Evolutionary conservation across 192 early-diverging fungal genomes (phyloP).

Genomic region (Linnemannia zychae): DNA sequence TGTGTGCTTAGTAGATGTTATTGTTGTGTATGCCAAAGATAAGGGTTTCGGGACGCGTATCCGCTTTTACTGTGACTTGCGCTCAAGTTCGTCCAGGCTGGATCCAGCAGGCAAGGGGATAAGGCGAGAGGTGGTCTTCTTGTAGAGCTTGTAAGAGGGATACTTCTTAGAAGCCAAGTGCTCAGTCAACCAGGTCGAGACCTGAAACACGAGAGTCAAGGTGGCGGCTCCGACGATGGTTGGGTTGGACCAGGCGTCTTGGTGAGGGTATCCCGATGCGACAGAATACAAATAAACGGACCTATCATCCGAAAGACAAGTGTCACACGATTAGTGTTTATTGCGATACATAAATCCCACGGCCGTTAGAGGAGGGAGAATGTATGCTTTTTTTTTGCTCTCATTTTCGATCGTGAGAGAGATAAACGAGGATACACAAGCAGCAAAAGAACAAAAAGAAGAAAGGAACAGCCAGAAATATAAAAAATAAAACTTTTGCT

Average conservation of each 20-base stretch:
- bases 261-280: constrained; percentile 55
- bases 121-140: constrained; percentile 68
- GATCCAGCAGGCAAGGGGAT: constrained; percentile 63
- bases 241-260: constrained; percentile 56
- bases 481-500: constrained; percentile 16
- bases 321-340: background rate
- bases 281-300: constrained; percentile 71
- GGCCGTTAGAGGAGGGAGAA: background rate
- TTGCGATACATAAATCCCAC: background rate
- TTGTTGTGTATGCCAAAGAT: background rate
- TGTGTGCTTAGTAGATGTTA: background rate
- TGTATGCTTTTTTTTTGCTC: background rate
- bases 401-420: background rate
- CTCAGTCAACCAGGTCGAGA: constrained; percentile 72
- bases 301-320: constrained; percentile 27
- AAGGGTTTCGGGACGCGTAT: no score
- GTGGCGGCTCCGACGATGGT: constrained; percentile 61
- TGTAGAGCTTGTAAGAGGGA: constrained; percentile 80
- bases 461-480: constrained; percentile 15
- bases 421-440: background rate
- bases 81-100: constrained; percentile 40
- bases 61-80: constrained; percentile 29
- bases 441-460: constrained; percentile 7
- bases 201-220: constrained; percentile 80
- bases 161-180: constrained; percentile 77